phyloP scores from a whole-genome alignment of 768 basidiomycete species.

The Scleroderma bovista region DNA sequence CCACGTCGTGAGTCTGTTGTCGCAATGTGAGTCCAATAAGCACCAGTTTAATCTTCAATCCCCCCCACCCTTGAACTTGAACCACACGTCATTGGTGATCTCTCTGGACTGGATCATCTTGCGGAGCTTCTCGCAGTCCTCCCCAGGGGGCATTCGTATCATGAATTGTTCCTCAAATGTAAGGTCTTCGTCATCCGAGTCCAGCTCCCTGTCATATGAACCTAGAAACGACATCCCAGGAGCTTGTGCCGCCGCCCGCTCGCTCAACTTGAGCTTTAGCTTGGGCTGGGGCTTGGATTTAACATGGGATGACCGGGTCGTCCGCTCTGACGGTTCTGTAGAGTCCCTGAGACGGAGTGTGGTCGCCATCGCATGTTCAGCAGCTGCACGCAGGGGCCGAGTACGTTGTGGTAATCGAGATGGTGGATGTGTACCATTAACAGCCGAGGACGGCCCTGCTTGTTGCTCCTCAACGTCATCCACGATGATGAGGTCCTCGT shows the following conservation, averaged over 20 bases:
- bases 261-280: constrained; percentile 83
- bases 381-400: constrained; percentile 28
- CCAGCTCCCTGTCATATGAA: constrained; percentile 88
- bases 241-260: constrained; percentile 73
- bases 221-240: constrained; percentile 88
- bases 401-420: constrained; percentile 21
- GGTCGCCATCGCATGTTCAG: constrained; percentile 32
- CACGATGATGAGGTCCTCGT: constrained; percentile 59
- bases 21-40: constrained; percentile 7
- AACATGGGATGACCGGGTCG: constrained; percentile 51
- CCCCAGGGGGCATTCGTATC: constrained; percentile 79
- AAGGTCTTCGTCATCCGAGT: constrained; percentile 92
- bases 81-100: constrained; percentile 82
- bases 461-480: constrained; percentile 48
- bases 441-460: constrained; percentile 32
- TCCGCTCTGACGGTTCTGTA: constrained; percentile 37
- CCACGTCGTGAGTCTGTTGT: constrained; percentile 81
- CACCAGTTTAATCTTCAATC: background rate
- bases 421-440: constrained; percentile 20
- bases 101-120: constrained; percentile 81
- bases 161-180: constrained; percentile 98
- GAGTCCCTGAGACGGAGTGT: constrained; percentile 27
- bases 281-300: constrained; percentile 60
- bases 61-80: constrained; percentile 88
- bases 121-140: constrained; percentile 71